phyloP scores from a whole-genome alignment of 768 basidiomycete genomes.

The Serendipita sp. region DNA sequence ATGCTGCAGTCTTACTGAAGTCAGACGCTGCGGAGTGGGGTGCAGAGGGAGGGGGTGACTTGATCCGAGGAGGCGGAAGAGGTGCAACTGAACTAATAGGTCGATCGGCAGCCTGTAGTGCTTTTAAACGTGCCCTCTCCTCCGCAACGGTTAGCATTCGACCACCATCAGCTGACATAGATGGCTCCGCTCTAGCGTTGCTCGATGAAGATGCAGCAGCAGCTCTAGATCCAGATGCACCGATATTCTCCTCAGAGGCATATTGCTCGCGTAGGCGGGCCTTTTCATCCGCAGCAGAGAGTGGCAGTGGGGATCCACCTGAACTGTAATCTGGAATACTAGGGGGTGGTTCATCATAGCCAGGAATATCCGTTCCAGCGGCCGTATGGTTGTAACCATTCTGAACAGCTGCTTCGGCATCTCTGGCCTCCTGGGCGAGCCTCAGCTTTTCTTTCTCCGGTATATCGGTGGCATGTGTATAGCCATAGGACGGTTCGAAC shows the following conservation, averaged over 20 bases:
- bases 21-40: neutral
- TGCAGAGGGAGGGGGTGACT: conserved; percentile 8
- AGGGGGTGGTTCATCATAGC: neutral
- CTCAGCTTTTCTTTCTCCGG: conserved; percentile 1
- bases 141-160: conserved; percentile 48
- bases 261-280: conserved; percentile 47
- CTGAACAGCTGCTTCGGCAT: neutral
- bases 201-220: neutral
- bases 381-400: too few species aligned
- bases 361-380: neutral
- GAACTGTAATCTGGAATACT: conserved; percentile 31
- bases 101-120: conserved; percentile 27
- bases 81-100: conserved; percentile 13
- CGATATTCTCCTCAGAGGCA: conserved; percentile 51
- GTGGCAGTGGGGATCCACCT: conserved; percentile 23
- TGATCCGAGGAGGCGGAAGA: conserved; percentile 17
- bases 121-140: conserved; percentile 56
- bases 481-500: conserved; percentile 4
- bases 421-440: neutral
- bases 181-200: neutral
- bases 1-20: neutral
- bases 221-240: neutral
- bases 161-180: conserved; percentile 1
- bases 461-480: neutral
- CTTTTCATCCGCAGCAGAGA: conserved; percentile 35